These are phyloP conservation scores for Cucumis sativus DNA, from an alignment of 306 rosid genomes.

Conservation along the genomic window Cucumber_9930_V3 NC_026658.2:5668501-5669000, in stretches of 20 bases:
- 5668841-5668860: neutral
- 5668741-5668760: slow-evolving; percentile 19
- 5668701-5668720: slow-evolving; percentile 28
- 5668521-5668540: neutral
- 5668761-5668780: slow-evolving; percentile 66
- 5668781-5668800: slow-evolving; percentile 36
- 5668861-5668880: neutral
- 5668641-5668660: no score
- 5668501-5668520: no score
- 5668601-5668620: neutral
- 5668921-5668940: neutral
- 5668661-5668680: neutral
- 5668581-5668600: neutral
- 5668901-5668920: neutral
- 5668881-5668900: neutral
- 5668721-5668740: slow-evolving; percentile 35
- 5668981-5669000: no score
- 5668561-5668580: neutral
- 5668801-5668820: slow-evolving; percentile 59
- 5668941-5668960: no score
- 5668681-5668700: neutral
- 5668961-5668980: no score
- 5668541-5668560: neutral
- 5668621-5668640: neutral
- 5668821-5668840: slow-evolving; percentile 25